Base-by-base conservation (phyloP, 352 stramenopile genomes). In the Pythium apleroticum region DNA sequence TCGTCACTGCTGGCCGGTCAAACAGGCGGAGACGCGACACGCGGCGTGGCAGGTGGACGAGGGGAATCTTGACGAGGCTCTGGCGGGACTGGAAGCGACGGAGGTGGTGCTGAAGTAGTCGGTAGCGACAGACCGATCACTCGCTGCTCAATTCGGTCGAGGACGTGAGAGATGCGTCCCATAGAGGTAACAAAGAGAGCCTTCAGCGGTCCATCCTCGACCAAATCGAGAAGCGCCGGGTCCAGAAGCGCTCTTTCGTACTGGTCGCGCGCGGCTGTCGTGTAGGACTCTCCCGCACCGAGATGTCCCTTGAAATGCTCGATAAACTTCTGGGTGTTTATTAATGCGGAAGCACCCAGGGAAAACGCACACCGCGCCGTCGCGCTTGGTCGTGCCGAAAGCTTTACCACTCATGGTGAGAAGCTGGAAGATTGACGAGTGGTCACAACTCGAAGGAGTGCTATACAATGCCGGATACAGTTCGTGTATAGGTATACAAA, bases 291-390 rank as follows among this genome's bases (percentile, higher is more conserved):
- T 27, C 43, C 43, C 43, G 3, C 19, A 3, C 20, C 4, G 17
- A 50, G 43, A 50, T 50, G 4, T 3, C 11, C 20, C 20, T 50
- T 50, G 20, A 50, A 50, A 27, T 50, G 43, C 20, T 50, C 43
- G 43, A 50, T 50, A 27, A 24, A 50, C 43, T 50, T 50, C 43
- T 50, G 43, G 43, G n/a, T 50, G 43, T 50, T 50, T 50, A 50
- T 50, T 20, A n/a, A 50, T 50, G 43, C 43, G 43, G 43, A 50
- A 50, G 25, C 43, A 50, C 43, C 43, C 43, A 50, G 43, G 43
- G 43, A 50, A 50, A 50, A 11, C 6, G 9, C n/a, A 50, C 20
- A 50, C 2, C 17, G 43, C 17, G 17, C 43, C 43, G 11, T 50
- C 43, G 17, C 43, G 43, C 43, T 50, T 27, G 20, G 20, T 19